phyloP scores from a whole-genome alignment of 805 yeast species.

The Candida nemodendra region DNA sequence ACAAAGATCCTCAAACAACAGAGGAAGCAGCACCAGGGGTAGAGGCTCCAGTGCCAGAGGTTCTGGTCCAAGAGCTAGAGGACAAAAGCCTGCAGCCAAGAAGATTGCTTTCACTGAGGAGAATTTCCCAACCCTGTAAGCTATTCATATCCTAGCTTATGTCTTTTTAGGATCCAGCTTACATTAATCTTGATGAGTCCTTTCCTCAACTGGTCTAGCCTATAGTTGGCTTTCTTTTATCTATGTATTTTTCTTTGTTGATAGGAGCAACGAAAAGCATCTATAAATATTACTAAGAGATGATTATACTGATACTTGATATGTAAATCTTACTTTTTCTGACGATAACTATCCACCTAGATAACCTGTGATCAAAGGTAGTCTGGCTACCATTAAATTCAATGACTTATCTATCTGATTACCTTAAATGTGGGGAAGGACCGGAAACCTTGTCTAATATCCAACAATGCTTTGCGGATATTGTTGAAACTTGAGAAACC shows the following conservation, averaged over 20 bases:
- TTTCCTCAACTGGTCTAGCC: neutral
- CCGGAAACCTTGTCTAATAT: too few species aligned
- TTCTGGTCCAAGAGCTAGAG: conserved; percentile 33
- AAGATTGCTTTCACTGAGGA: conserved; percentile 41
- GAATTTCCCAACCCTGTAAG: conserved; percentile 70
- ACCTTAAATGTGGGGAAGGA: too few species aligned
- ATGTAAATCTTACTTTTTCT: too few species aligned
- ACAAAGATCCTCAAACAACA: conserved; percentile 30
- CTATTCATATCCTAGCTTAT: neutral
- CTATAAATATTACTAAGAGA: conserved; percentile 3
- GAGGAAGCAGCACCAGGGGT: conserved; percentile 25
- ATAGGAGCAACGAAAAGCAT: conserved; percentile 4
- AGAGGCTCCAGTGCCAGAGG: conserved; percentile 27
- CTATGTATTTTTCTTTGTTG: conserved; percentile 8
- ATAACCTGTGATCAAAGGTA: too few species aligned
- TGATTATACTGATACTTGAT: neutral
- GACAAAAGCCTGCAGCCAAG: conserved; percentile 24
- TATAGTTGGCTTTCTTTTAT: neutral
- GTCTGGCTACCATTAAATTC: too few species aligned
- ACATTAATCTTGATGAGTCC: too few species aligned
- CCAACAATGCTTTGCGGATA: too few species aligned
- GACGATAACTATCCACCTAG: too few species aligned
- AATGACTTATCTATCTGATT: too few species aligned
- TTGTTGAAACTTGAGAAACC: too few species aligned
- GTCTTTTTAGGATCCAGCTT: too few species aligned